A percentile compares a stretch with the other conserved stretches of the same genome.
Evolutionary conservation across 306 rosid genomes (phyloP).

Genomic region (Senna siamea): DNA sequence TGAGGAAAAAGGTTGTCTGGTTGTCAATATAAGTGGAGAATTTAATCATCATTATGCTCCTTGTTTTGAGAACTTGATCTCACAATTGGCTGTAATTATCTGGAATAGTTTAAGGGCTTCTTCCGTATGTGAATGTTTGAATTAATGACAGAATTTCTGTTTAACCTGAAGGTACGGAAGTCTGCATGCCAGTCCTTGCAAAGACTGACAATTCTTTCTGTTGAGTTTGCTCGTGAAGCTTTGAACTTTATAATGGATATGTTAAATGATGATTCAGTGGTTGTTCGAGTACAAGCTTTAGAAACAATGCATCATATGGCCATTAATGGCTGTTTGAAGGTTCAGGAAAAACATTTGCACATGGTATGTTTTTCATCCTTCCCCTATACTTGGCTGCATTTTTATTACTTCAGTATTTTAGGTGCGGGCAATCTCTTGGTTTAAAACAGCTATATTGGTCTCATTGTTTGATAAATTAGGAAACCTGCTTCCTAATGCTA

Average conservation of each 20-base stretch:
- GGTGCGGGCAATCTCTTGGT: conserved; percentile 9
- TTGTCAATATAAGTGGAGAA: background rate
- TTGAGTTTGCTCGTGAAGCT: conserved; percentile 67
- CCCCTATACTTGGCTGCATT: background rate
- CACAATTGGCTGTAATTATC: conserved; percentile 30
- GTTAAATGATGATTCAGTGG: conserved; percentile 71
- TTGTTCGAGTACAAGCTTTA: conserved; percentile 74
- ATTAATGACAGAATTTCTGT: conserved; percentile 29
- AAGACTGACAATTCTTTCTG: conserved; percentile 58
- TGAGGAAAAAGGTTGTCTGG: background rate
- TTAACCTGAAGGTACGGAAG: conserved; percentile 70
- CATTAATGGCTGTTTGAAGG: conserved; percentile 50
- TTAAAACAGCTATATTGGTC: conserved; percentile 24
- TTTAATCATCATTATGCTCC: conserved; percentile 14
- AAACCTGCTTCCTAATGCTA: conserved; percentile 15
- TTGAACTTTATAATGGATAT: conserved; percentile 69
- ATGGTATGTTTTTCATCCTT: conserved; percentile 56
- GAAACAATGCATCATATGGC: conserved; percentile 85
- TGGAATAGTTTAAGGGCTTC: conserved; percentile 8
- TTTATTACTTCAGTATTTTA: conserved; percentile 10
- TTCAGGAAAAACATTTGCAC: conserved; percentile 75
- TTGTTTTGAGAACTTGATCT: conserved; percentile 19
- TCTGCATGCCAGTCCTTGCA: conserved; percentile 71
- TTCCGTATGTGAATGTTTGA: conserved; percentile 1
- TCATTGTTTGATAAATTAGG: conserved; percentile 15